These are phyloP conservation scores for Carex sylvatica DNA, from an alignment of 202 grass and related monocot species.

Conservation along the genomic window DNA sequence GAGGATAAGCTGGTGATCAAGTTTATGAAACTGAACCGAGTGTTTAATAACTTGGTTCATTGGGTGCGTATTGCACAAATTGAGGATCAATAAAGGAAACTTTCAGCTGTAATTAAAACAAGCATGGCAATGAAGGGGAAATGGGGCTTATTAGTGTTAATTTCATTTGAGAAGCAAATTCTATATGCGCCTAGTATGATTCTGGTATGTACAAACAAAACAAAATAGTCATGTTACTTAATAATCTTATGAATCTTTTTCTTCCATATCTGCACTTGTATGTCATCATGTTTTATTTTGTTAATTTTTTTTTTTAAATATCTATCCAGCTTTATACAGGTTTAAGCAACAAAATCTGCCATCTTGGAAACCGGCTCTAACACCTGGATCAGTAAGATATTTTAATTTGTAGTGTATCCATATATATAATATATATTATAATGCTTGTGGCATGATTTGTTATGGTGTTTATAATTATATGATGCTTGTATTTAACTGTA, in stretches of 20 bases:
- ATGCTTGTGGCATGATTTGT: neutral
- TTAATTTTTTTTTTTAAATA: slow-evolving; percentile 26
- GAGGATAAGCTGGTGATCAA: no score
- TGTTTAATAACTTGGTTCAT: no score
- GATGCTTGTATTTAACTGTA: slow-evolving; percentile 34
- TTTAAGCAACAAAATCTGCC: slow-evolving; percentile 95
- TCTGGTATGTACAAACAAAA: slow-evolving; percentile 7
- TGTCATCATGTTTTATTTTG: neutral
- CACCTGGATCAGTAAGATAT: slow-evolving; percentile 69
- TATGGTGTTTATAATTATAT: slow-evolving; percentile 7
- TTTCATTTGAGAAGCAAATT: neutral
- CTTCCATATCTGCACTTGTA: neutral
- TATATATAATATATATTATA: neutral
- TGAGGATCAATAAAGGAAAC: neutral
- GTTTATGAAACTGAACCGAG: no score
- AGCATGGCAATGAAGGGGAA: neutral
- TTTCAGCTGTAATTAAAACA: neutral
- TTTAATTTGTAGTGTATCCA: neutral
- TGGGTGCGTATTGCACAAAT: neutral
- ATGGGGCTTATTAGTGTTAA: neutral
- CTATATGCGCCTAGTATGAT: slow-evolving; percentile 2
- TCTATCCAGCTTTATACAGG: slow-evolving; percentile 55
- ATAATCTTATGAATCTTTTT: neutral
- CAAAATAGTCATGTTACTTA: neutral
- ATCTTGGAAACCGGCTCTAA: slow-evolving; percentile 76